Percentiles rank a stretch among this genome's conserved stretches.
Conservation (phyloP, 106 monocot genomes). For the Alisma plantagoaquatica region DNA sequence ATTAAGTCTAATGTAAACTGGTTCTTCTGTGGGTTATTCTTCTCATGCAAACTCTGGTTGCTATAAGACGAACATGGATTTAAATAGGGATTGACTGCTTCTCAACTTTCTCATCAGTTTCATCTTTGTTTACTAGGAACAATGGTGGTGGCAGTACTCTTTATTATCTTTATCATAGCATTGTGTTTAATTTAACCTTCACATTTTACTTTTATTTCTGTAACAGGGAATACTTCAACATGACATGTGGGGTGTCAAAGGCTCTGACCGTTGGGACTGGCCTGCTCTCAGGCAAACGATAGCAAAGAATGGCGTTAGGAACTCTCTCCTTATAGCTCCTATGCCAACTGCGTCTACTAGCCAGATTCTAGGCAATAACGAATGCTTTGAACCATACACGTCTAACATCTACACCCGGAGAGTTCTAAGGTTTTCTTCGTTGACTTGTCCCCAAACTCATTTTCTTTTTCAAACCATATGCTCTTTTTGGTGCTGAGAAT, state of each 20-base stretch:
- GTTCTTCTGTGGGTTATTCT: too few species aligned
- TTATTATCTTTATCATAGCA: background rate
- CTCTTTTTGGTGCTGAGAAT: background rate
- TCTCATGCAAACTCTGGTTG: background rate
- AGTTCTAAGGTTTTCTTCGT: constrained; percentile 47
- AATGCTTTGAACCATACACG: constrained; percentile 84
- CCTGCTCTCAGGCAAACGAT: constrained; percentile 41
- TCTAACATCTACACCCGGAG: constrained; percentile 83
- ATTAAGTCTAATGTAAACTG: too few species aligned
- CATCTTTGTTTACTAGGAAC: background rate
- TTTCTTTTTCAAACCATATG: background rate
- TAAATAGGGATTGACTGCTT: constrained; percentile 3
- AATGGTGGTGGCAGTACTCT: background rate
- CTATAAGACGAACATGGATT: background rate
- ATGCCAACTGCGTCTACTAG: constrained; percentile 97
- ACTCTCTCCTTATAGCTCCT: constrained; percentile 88
- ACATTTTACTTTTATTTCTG: background rate
- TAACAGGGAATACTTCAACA: constrained; percentile 75
- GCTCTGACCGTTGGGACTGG: constrained; percentile 81
- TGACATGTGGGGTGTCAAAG: constrained; percentile 83
- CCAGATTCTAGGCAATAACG: constrained; percentile 93
- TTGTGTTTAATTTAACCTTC: background rate
- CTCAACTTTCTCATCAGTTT: background rate
- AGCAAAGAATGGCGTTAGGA: constrained; percentile 61
- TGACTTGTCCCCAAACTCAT: too few species aligned